Percentiles rank a stretch among this genome's conserved stretches.
Conservation (phyloP, 2,329 filamentous ascomycete genomes). For the Cladobotryum mycophilum region DNA sequence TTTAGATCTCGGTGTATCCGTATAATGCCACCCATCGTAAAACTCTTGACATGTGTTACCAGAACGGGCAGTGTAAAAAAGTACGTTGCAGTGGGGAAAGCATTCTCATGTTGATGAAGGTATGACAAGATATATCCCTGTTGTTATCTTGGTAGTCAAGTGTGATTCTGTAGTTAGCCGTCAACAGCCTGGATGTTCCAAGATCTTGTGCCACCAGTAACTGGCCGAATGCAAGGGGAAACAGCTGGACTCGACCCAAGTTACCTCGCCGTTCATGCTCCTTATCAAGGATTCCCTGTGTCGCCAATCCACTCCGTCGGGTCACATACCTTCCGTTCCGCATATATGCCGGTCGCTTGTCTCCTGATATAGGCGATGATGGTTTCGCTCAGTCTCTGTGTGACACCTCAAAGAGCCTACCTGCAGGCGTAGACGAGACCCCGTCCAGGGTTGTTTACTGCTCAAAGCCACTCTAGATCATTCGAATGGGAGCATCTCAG, state of each 20-base stretch:
- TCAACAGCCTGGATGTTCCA: background rate
- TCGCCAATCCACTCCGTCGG: background rate
- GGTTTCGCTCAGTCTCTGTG: background rate
- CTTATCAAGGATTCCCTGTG: background rate
- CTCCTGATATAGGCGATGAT: background rate
- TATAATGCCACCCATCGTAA: background rate
- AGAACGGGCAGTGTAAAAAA: no score
- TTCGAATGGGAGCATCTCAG: background rate
- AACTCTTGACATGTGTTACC: background rate
- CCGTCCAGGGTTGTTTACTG: background rate
- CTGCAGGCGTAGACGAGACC: constrained; percentile 12
- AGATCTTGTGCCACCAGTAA: background rate
- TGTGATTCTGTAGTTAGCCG: background rate
- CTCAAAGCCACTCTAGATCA: background rate
- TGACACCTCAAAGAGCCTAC: constrained; percentile 8
- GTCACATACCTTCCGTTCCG: background rate
- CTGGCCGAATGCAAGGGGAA: background rate
- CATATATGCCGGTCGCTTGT: background rate
- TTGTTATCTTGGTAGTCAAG: background rate
- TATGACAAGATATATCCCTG: background rate
- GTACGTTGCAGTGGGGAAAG: background rate
- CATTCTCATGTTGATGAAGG: background rate
- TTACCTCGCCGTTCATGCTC: background rate
- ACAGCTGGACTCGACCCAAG: background rate
- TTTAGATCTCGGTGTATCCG: constrained; percentile 1